Conservation (phyloP, 139 green algal species). For the Nannochloris sp. region DNA sequence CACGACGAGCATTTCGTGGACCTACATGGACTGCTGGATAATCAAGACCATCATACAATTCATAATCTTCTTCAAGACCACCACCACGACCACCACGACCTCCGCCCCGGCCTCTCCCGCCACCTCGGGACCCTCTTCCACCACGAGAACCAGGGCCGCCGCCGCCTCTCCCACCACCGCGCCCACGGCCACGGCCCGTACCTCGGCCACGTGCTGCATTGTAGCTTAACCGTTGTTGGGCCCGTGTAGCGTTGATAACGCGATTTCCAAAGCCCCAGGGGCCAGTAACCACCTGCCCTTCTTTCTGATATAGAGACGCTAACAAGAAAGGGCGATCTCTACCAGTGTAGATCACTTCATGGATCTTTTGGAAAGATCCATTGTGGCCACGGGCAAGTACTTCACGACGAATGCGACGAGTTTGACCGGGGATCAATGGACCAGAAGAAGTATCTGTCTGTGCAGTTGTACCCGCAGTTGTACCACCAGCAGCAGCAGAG, state of each 20-base stretch:
- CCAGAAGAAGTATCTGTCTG: no score
- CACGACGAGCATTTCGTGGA: background rate
- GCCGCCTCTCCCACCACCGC: background rate
- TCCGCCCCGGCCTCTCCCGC: constrained; percentile 9
- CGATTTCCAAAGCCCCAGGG: constrained; percentile 27
- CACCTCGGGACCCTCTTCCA: constrained; percentile 1
- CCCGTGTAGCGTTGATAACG: background rate
- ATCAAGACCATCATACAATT: background rate
- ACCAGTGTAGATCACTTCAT: constrained; percentile 26
- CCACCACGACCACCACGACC: background rate
- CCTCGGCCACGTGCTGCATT: constrained; percentile 20
- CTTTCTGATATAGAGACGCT: constrained; percentile 31
- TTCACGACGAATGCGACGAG: constrained; percentile 20
- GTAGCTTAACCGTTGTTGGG: constrained; percentile 16
- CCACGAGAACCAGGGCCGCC: background rate
- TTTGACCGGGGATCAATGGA: background rate
- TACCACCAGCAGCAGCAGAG: background rate
- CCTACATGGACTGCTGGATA: background rate
- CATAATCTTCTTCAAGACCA: background rate
- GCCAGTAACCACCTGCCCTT: constrained; percentile 3
- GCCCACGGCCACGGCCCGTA: background rate
- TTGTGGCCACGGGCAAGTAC: background rate
- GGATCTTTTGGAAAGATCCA: constrained; percentile 7
- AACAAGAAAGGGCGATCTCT: constrained; percentile 21
- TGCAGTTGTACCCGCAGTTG: background rate